A percentile compares a stretch with the other conserved stretches of the same genome.
Evolutionary conservation across 176 grass and related monocot genomes (phyloP).

Genomic region (Aegilops bicornis): DNA sequence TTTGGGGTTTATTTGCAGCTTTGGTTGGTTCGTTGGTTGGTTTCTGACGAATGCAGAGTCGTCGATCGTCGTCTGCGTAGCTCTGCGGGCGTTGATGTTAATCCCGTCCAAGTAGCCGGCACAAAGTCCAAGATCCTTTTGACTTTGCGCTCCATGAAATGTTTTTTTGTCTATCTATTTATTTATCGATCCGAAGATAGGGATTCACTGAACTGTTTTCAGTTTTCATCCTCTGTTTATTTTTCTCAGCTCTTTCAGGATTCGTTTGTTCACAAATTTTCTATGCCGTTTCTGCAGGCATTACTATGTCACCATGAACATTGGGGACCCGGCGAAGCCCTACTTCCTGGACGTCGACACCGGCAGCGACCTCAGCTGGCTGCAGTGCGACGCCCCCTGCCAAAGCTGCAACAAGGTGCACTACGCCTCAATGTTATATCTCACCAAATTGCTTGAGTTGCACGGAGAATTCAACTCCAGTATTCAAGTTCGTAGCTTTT

Average conservation of each 20-base stretch:
- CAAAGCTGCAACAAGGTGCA: slow-evolving; percentile 79
- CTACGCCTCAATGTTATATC: neutral
- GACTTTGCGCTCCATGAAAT: neutral
- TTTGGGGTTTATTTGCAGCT: neutral
- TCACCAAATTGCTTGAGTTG: neutral
- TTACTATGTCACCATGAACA: slow-evolving; percentile 67
- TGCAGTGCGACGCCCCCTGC: slow-evolving; percentile 92
- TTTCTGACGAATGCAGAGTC: neutral
- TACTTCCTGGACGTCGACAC: slow-evolving; percentile 95
- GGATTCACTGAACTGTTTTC: neutral
- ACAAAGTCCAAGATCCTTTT: neutral
- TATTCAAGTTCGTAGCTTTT: neutral
- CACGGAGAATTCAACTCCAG: neutral
- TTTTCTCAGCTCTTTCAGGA: neutral
- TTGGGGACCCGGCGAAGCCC: slow-evolving; percentile 78
- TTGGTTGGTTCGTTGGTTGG: neutral
- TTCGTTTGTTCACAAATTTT: neutral
- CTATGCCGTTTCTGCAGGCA: slow-evolving; percentile 37
- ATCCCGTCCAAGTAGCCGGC: neutral
- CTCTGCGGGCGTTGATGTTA: slow-evolving; percentile 14
- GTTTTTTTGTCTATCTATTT: neutral
- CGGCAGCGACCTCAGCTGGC: slow-evolving; percentile 90
- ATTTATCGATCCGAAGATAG: neutral
- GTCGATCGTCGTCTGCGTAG: slow-evolving; percentile 13
- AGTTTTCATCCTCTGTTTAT: neutral